phyloP scores from a whole-genome alignment of 2,329 filamentous ascomycete genomes.

The Didymella exigua region DNA sequence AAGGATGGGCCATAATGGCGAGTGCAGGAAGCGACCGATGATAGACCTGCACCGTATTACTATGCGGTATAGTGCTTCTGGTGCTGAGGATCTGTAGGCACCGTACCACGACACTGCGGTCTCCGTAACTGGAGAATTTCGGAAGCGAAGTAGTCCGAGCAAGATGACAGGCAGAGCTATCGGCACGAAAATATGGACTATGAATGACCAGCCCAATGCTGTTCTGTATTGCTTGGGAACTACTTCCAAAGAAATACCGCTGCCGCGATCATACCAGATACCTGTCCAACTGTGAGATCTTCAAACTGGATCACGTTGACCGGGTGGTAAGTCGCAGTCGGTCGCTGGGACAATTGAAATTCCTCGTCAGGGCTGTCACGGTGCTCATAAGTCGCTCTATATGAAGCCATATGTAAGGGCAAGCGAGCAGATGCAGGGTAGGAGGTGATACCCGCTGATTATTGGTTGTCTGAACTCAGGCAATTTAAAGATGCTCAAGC shows the following conservation, averaged over 20 bases:
- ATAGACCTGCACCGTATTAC: slow-evolving; percentile 44
- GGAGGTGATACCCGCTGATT: neutral
- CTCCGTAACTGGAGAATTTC: slow-evolving; percentile 5
- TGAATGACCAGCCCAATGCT: neutral
- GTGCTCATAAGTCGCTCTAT: neutral
- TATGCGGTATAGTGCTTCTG: neutral
- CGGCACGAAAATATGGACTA: neutral
- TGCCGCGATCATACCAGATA: slow-evolving; percentile 51
- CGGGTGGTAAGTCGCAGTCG: too few species aligned
- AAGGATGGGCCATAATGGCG: slow-evolving; percentile 53
- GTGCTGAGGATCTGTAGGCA: too few species aligned
- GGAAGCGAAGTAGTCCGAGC: neutral
- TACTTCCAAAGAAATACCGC: slow-evolving; percentile 41
- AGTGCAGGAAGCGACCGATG: slow-evolving; percentile 33
- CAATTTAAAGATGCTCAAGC: neutral
- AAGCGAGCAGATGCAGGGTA: neutral
- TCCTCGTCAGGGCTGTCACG: neutral
- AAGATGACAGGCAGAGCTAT: neutral
- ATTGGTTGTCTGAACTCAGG: neutral
- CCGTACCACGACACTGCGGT: neutral
- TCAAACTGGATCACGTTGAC: slow-evolving; percentile 14
- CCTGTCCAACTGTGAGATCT: slow-evolving; percentile 45
- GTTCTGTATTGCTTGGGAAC: neutral
- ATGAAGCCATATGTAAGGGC: neutral
- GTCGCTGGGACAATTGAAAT: neutral